Conservation (phyloP, 306 rosid species). For the Malus fusca region DNA sequence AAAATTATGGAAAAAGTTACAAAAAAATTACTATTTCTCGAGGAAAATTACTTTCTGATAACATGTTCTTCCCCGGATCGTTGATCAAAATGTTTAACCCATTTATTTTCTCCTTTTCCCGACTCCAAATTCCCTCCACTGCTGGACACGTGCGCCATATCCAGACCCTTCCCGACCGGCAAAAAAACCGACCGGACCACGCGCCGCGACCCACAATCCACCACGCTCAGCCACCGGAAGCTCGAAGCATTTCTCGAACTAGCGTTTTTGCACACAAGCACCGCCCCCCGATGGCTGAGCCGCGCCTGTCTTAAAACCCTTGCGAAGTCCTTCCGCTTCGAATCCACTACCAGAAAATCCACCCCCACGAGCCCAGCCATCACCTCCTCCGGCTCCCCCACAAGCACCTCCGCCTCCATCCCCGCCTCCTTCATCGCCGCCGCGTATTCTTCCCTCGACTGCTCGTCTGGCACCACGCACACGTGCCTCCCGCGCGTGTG, state of each 20-base stretch:
- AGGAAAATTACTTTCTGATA: slow-evolving; percentile 42
- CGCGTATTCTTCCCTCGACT: slow-evolving; percentile 50
- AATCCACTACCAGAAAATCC: slow-evolving; percentile 79
- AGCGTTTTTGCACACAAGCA: slow-evolving; percentile 71
- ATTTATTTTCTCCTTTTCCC: slow-evolving; percentile 26
- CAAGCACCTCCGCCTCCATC: slow-evolving; percentile 41
- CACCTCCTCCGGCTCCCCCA: slow-evolving; percentile 69
- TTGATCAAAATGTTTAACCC: slow-evolving; percentile 84
- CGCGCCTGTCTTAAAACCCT: slow-evolving; percentile 58
- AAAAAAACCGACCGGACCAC: slow-evolving; percentile 71
- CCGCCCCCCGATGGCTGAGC: slow-evolving; percentile 68
- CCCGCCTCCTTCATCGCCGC: slow-evolving; percentile 40
- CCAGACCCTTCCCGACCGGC: slow-evolving; percentile 85
- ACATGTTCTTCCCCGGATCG: slow-evolving; percentile 73
- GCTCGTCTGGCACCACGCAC: slow-evolving; percentile 76
- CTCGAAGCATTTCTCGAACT: slow-evolving; percentile 29
- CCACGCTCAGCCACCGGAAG: slow-evolving; percentile 53
- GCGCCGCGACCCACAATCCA: slow-evolving; percentile 41
- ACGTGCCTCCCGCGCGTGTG: slow-evolving; percentile 78
- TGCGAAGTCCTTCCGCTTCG: slow-evolving; percentile 39
- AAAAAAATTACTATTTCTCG: background rate
- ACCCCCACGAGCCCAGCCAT: slow-evolving; percentile 47
- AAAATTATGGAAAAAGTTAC: background rate
- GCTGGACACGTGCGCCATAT: slow-evolving; percentile 68
- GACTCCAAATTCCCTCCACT: slow-evolving; percentile 20